Conservation (phyloP, 148 eudicot genomes). For the Polygonum aviculare region DNA sequence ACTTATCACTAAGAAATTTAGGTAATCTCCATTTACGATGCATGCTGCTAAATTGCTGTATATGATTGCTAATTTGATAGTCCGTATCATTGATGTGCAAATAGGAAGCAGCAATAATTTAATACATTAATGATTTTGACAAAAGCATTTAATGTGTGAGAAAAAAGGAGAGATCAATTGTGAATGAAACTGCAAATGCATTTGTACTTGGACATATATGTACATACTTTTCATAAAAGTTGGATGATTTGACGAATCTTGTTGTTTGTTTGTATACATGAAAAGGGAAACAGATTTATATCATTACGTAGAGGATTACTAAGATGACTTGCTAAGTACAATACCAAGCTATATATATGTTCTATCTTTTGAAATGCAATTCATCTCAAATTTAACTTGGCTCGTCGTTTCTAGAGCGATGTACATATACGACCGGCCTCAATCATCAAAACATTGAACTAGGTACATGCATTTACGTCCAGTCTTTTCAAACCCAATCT, state of each 20-base stretch:
- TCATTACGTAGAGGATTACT: neutral
- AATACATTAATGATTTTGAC: neutral
- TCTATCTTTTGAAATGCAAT: no score
- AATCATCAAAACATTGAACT: no score
- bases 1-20: no score
- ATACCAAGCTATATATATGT: no score
- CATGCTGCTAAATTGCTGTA: no score
- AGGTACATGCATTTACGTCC: no score
- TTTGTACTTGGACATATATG: neutral
- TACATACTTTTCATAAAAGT: neutral
- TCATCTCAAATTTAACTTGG: neutral
- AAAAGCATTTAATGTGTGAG: neutral
- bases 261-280: neutral
- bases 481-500: no score
- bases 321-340: neutral
- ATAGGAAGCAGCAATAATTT: neutral
- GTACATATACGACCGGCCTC: no score
- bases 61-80: no score
- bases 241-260: neutral
- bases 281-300: neutral
- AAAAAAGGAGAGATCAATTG: neutral
- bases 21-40: no score
- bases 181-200: neutral
- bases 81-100: no score
- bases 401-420: neutral